Evolutionary conservation across 108 stramenopile genomes (phyloP), one percentile per base, ranked within the genome.

Genomic region (Skeletonema marinoi): DNA sequence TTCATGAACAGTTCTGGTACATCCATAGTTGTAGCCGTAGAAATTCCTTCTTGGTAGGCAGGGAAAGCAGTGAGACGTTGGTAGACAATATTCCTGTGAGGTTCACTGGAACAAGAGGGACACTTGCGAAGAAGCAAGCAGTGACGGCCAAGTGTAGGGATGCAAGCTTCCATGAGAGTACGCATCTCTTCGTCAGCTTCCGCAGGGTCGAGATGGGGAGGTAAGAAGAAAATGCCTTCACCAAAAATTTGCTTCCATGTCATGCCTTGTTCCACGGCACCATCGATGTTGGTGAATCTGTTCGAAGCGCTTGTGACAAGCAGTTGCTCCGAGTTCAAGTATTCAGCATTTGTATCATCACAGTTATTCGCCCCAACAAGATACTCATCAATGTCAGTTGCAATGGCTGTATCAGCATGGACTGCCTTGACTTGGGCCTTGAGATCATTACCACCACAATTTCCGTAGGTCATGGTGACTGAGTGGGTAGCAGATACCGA

Each of bases 1-100:
- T 79, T 82, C 80, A 79, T 65, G 60, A 82, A 79, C 33, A 79
- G 3, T 33, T 85, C 39, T 12, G 82, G 71, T 39, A 79, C 58
- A 61, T 82, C 68, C 33, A 78, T 32, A 48, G 65, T 71, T 13
- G 25, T 32, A 21, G 44, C 62, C 44, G 68, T 71, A 17, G 72
- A 66, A 2, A 42, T 13, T 30, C 67, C 54, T 56, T 25, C 54
- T 56, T 56, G 54, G 54, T 19, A 56, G 11, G 31, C 36, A 6
- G 78, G 78, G 29, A 76, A 21, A 33, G 46, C 8, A 9, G 77
- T 74, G 10, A 74, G 33, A 32, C 85, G 81, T 38, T 77, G 63
- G 76, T 85, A 85, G 60, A 69, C 78, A 36, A 85, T 82, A n/a
- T 85, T 66, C 7, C 58, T 75, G 42, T 84, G 83, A 10, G 59